Evolutionary conservation across 768 basidiomycete genomes (phyloP), one percentile per base, ranked within the genome.

Genomic region (Hypholoma fasciculare): DNA sequence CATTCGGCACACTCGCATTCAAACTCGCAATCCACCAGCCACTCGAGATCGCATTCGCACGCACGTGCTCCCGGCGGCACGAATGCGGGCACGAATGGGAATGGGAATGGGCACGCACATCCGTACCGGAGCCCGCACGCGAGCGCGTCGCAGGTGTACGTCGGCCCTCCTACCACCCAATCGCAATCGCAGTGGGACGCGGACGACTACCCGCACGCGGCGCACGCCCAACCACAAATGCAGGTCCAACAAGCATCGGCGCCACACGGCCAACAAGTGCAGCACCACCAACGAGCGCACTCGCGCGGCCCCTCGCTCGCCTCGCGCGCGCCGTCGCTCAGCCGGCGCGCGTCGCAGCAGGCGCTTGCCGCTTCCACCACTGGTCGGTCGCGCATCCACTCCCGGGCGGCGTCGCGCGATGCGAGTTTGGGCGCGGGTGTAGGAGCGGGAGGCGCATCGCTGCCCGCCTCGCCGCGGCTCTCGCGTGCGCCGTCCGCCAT

Each of bases 61-160:
- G 30, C 30, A 9, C 30, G 30, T 9, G 30, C 30, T 34, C 3
- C 30, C 23, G 23, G 23, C 23, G 23, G 23, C 23, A 4, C 23
- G 23, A 23, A 23, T 23, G 23, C 23, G 23, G 4, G n/a, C n/a
- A n/a, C n/a, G n/a, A n/a, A n/a, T n/a, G n/a, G n/a, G n/a, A 30
- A 30, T 7, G 27, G 27, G 7, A 30, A 30, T 30, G 27, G 27
- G 27, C 27, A 30, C 27, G 27, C 30, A 34, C 7, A 42, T 23
- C 42, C 47, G 36, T 48, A 47, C 37, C n/a, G 26, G 44, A 50
- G 14, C 61, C 36, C 49, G 34, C 9, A 63, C 52, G 17, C 62
- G 48, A 30, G 63, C 19, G 69, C 67, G 9, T 71, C 70, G 27
- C 71, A 67, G 57, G 65, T 72, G 17, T 71, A 69, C 50, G 54